Evolutionary conservation across 306 rosid species (phyloP), one percentile per base, ranked within the genome.

Genomic region (Sicyos baderoa): DNA sequence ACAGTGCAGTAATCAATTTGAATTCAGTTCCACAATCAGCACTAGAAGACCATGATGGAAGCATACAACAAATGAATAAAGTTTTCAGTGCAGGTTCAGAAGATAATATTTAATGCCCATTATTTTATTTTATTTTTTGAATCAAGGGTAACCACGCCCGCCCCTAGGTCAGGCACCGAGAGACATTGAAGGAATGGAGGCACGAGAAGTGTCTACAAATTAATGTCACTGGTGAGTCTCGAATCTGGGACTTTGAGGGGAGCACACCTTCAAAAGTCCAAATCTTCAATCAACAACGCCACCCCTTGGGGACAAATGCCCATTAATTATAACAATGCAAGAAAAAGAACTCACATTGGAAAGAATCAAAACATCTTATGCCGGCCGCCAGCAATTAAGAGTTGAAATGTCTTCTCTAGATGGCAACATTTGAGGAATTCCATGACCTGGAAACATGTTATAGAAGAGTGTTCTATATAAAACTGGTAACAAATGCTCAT

Each of bases 361-460:
- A 35, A 2, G 54, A 68, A 44, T 18, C 68, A 58, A 73, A 66
- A 45, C 75, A 59, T 48, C 59, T 86, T 88, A 94, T 74, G 85
- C 84, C 55, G 97, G 97, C 77, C 97, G 86, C 99, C 99, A 94
- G 83, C 95, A 79, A 79, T 86, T 88, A 60, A 83, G 84, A 56
- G 95, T 74, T 57, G 99, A 72, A 62, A 85, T 63, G 75, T 93
- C 99, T 45, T 95, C 91, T 71, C 95, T 84, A 78, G 85, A 80
- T 9, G 96, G 88, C 72, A 90, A 81, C 81, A 88, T 88, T 83
- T 87, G 97, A 65, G 96, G 75, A 74, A 82, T 82, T 75, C 82
- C 76, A 54, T 84, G 90, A 79, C 99, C 97, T 94, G 89, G 56
- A 76, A 40, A 40, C 68, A 61, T 32, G 57, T 78, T 57, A 42